These are phyloP conservation scores for Fusarium sambucinum DNA, from an alignment of 2,329 filamentous ascomycete species.

Conservation along the genomic window DNA sequence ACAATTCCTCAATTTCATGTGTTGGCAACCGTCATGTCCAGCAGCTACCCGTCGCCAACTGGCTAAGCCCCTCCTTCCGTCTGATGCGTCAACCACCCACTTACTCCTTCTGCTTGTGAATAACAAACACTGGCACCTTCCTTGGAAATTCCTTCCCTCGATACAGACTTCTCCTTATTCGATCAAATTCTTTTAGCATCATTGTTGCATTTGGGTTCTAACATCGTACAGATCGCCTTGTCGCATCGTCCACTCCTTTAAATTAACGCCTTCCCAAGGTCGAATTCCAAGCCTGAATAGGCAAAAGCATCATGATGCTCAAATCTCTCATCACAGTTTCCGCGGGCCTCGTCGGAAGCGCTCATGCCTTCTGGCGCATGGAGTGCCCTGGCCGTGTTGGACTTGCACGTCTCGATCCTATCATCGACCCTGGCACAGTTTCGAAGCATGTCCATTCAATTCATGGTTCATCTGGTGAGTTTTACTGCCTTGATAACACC, in stretches of 20 bases:
- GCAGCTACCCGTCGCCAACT: constrained; percentile 28
- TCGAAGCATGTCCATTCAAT: constrained; percentile 79
- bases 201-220: constrained; percentile 13
- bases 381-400: constrained; percentile 80
- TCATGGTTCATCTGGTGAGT: constrained; percentile 81
- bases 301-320: constrained; percentile 49
- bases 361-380: constrained; percentile 88
- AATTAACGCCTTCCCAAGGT: constrained; percentile 19
- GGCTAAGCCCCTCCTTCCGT: constrained; percentile 27
- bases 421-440: constrained; percentile 71
- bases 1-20: neutral
- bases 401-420: constrained; percentile 80
- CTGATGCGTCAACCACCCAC: constrained; percentile 22
- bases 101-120: constrained; percentile 14
- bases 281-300: constrained; percentile 45
- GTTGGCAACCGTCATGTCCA: constrained; percentile 27
- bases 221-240: constrained; percentile 50
- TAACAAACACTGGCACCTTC: constrained; percentile 16
- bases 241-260: constrained; percentile 54
- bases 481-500: no score
- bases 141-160: neutral
- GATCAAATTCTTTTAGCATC: constrained; percentile 8
- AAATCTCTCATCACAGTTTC: constrained; percentile 51
- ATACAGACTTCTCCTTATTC: neutral
- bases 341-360: constrained; percentile 54